These are phyloP conservation scores for Lablab purpureus DNA, from an alignment of 306 rosid species.

Conservation along the genomic window DNA sequence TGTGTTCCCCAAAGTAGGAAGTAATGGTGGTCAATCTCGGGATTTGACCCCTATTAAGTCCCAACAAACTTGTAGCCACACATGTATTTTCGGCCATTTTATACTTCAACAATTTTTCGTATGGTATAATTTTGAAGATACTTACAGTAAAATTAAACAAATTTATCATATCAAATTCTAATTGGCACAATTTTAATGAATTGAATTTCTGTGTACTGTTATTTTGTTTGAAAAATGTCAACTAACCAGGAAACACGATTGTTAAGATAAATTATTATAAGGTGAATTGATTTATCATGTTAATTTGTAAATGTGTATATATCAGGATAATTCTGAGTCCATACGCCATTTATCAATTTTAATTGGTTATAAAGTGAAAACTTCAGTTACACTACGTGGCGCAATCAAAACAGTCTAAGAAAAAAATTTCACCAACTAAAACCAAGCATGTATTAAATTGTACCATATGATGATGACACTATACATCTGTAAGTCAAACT, in stretches of 20 bases:
- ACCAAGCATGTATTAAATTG: slow-evolving; percentile 16
- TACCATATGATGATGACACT: background rate
- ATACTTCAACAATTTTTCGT: background rate
- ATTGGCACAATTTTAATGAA: background rate
- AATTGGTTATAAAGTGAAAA: background rate
- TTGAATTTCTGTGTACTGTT: no score
- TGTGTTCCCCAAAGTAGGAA: slow-evolving; percentile 22
- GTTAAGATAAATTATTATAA: no score
- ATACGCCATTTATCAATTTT: no score
- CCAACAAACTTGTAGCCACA: slow-evolving; percentile 29
- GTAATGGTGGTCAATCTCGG: slow-evolving; percentile 44
- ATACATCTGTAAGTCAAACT: background rate
- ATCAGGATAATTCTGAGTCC: no score
- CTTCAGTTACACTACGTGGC: background rate
- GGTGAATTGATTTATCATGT: background rate
- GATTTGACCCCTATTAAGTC: slow-evolving; percentile 23
- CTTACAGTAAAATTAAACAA: no score
- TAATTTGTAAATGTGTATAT: no score
- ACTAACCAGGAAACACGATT: background rate
- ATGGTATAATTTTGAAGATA: no score
- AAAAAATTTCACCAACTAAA: background rate
- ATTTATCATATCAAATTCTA: no score
- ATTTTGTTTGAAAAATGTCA: background rate
- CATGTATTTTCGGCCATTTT: slow-evolving; percentile 19
- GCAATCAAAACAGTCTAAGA: background rate